Evolutionary conservation across 225 moss, liverwort and hornwort species (phyloP), one percentile per base, ranked within the genome.

Genomic region (Physcomitrellopsis africana): DNA sequence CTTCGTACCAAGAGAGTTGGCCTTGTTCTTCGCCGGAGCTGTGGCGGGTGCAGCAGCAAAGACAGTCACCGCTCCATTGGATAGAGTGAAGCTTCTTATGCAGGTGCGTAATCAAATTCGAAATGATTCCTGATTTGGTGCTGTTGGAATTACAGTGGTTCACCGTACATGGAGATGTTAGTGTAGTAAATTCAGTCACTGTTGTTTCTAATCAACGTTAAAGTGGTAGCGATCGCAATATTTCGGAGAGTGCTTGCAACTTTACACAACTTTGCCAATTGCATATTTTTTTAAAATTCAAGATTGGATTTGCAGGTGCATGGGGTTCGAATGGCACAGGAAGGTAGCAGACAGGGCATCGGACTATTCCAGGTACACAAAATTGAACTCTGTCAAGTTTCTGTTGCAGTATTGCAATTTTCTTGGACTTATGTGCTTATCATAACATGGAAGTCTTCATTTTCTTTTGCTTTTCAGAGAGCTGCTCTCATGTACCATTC

Each of bases 41-140:
- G 71, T 94, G 60, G 93, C 93, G 4, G 93, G 93, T 15, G 93
- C 88, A 63, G 91, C 86, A 67, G 91, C 93, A 17, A 94, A 94
- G 81, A 91, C 93, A 14, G 81, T 88, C n/a, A 94, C 91, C 20
- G 93, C 93, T 46, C 93, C 93, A 7, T 76, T 94, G 60, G 93
- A 94, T 77, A 82, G 93, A 52, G 84, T 94, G 18, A 94, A 94
- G 72, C 87, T 94, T 67, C 81, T 94, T 20, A 94, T 94, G 93
- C 93, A 94, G 85, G 89, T 84, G 57, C 22, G 72, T 75, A 3
- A 53, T 27, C 53, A 64, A 9, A 48, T 68, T 73, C 47, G 42
- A 16, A 27, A 43, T 64, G 11, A 5, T 63, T 45, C 49, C n/a
- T 63, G 16, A 44, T 76, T 37, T 49, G 51, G 12, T 54, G 37